Percentiles rank a stretch among this genome's conserved stretches.
Conservation (phyloP, 805 yeast genomes). For the Suhomyces sp. region DNA sequence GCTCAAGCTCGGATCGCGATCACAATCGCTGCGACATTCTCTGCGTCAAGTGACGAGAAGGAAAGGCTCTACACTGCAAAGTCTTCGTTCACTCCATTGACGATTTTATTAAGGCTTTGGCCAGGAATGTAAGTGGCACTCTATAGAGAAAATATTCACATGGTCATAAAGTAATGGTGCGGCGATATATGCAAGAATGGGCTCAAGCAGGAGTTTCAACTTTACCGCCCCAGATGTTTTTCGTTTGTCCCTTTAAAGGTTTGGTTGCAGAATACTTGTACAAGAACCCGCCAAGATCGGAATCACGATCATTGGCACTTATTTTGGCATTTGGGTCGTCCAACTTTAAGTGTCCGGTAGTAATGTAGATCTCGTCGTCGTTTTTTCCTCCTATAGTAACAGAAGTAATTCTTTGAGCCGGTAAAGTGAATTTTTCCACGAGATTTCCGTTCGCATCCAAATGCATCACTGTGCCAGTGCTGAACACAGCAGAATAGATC, state of each 20-base stretch:
- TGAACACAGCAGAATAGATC: conserved; percentile 67
- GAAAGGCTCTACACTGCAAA: neutral
- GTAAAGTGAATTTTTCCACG: conserved; percentile 48
- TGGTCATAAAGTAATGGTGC: neutral
- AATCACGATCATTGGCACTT: conserved; percentile 22
- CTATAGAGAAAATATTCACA: neutral
- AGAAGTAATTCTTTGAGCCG: conserved; percentile 62
- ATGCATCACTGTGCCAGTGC: conserved; percentile 54
- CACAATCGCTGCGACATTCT: neutral
- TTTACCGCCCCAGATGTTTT: conserved; percentile 31
- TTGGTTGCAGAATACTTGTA: conserved; percentile 43
- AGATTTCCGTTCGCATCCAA: conserved; percentile 49
- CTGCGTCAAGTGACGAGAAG: neutral
- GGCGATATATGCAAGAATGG: neutral
- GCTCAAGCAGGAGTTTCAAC: neutral
- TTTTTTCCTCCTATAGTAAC: conserved; percentile 57
- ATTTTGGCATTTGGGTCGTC: conserved; percentile 32
- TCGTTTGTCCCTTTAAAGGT: conserved; percentile 24
- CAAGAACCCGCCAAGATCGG: conserved; percentile 62
- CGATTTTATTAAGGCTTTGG: neutral
- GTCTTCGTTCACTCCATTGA: no score
- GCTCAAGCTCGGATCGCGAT: neutral
- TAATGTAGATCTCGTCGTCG: conserved; percentile 58
- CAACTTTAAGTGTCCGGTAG: conserved; percentile 57
- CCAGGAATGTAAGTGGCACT: neutral